A percentile compares a stretch with the other conserved stretches of the same genome.
Conservation (phyloP, 1,139 yeast species). For the Nakaseomyces kungkrabaensis region DNA sequence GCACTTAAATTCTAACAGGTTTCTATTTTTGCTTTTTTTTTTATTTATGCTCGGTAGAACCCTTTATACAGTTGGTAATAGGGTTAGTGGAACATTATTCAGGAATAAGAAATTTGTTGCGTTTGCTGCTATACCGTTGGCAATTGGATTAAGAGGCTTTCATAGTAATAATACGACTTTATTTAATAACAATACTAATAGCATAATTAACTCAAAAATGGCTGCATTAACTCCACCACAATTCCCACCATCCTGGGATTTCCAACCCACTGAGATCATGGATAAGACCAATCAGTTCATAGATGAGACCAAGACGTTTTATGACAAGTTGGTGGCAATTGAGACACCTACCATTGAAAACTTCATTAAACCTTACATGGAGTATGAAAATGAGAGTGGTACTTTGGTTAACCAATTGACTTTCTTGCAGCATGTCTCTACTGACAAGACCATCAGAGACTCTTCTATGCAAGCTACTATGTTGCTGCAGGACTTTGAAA, state of each 20-base stretch:
- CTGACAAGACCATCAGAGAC: constrained; percentile 52
- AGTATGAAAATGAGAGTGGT: constrained; percentile 39
- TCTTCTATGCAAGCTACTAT: constrained; percentile 60
- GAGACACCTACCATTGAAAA: constrained; percentile 46
- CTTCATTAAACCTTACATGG: constrained; percentile 43
- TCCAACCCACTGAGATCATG: constrained; percentile 43
- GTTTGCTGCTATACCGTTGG: background rate
- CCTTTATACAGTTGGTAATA: background rate
- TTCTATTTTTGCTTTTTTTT: background rate
- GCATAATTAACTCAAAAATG: background rate
- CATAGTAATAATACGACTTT: background rate
- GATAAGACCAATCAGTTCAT: constrained; percentile 39
- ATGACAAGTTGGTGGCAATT: constrained; percentile 45
- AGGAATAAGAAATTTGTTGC: background rate
- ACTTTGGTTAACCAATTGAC: constrained; percentile 41
- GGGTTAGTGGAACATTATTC: constrained; percentile 1
- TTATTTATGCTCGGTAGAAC: background rate
- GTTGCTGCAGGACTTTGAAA: constrained; percentile 42
- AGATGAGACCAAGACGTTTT: constrained; percentile 35
- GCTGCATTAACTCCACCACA: constrained; percentile 25
- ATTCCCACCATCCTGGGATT: constrained; percentile 51
- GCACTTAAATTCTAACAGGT: background rate
- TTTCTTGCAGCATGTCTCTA: constrained; percentile 62
- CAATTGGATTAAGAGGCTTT: background rate
- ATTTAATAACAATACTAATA: background rate